Conservation (phyloP, 805 yeast species). For the Hanseniaspora jakobsenii region DNA sequence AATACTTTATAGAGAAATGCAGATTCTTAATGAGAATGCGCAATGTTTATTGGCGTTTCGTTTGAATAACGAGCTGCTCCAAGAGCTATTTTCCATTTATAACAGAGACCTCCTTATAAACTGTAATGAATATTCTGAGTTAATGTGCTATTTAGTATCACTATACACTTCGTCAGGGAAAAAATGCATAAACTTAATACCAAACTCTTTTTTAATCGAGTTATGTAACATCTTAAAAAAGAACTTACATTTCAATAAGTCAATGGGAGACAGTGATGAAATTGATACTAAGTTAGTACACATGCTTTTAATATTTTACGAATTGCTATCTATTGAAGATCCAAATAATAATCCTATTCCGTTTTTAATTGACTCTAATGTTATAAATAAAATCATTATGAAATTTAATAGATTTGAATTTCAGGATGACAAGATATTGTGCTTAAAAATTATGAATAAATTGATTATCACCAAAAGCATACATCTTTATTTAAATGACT, state of each 20-base stretch:
- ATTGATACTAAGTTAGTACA: constrained; percentile 4
- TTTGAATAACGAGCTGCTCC: background rate
- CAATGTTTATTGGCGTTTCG: constrained; percentile 1
- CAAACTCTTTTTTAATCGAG: constrained; percentile 6
- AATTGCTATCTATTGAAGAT: background rate
- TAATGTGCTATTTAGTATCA: background rate
- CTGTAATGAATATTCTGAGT: background rate
- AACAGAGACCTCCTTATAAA: background rate
- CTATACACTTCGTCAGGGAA: background rate
- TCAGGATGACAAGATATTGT: constrained; percentile 8
- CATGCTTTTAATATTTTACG: constrained; percentile 7
- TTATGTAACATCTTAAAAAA: constrained; percentile 10
- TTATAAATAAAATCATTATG: constrained; percentile 11
- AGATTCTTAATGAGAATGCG: background rate
- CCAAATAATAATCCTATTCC: constrained; percentile 10
- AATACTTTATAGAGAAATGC: constrained; percentile 12
- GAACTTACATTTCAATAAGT: background rate
- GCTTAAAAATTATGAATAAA: constrained; percentile 9
- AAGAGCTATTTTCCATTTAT: background rate
- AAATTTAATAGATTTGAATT: constrained; percentile 8
- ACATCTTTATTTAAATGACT: constrained; percentile 11
- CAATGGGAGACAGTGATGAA: background rate
- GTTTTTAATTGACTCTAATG: constrained; percentile 9
- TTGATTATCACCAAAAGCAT: constrained; percentile 4
- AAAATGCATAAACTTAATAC: background rate